Evolutionary conservation across 2,329 filamentous ascomycete species (phyloP).

Genomic region (Coniochaeta hoffmannii): DNA sequence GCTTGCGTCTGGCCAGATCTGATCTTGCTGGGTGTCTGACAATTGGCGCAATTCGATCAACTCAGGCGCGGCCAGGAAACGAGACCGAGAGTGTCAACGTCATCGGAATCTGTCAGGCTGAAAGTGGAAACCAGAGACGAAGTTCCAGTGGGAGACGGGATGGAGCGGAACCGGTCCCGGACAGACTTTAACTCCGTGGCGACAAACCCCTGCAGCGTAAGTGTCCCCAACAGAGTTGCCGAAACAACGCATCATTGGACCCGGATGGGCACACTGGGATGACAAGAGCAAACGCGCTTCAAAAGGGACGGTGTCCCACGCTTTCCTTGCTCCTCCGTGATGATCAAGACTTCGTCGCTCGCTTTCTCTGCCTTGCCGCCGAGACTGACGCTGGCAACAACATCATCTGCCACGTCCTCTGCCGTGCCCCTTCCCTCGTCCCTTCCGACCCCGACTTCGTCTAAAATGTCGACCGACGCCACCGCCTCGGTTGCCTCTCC

Average conservation of each 20-base stretch:
- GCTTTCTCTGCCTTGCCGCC: constrained; percentile 1
- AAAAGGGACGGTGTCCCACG: constrained; percentile 13
- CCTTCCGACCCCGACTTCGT: not conserved
- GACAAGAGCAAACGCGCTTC: constrained; percentile 3
- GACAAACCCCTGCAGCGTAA: not conserved
- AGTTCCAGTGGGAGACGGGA: not conserved
- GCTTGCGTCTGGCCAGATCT: not conserved
- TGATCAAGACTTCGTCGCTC: constrained; percentile 2
- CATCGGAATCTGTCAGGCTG: not conserved
- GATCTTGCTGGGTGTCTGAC: not conserved
- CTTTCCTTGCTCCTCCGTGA: not conserved
- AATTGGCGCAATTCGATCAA: not conserved
- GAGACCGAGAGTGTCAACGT: not conserved
- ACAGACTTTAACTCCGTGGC: not conserved
- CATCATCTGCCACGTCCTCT: not conserved
- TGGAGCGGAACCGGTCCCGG: not conserved
- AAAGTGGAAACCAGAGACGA: not conserved
- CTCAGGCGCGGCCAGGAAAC: not conserved
- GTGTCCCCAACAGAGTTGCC: not conserved
- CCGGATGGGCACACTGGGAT: not conserved
- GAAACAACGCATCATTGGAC: not conserved
- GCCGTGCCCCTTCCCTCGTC: not conserved
- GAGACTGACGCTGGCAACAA: not conserved
- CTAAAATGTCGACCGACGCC: constrained; percentile 21
- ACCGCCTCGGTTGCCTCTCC: constrained; percentile 9